Base-by-base conservation (phyloP, 305 asterid genomes). In the Solanum hybrid region DNA sequence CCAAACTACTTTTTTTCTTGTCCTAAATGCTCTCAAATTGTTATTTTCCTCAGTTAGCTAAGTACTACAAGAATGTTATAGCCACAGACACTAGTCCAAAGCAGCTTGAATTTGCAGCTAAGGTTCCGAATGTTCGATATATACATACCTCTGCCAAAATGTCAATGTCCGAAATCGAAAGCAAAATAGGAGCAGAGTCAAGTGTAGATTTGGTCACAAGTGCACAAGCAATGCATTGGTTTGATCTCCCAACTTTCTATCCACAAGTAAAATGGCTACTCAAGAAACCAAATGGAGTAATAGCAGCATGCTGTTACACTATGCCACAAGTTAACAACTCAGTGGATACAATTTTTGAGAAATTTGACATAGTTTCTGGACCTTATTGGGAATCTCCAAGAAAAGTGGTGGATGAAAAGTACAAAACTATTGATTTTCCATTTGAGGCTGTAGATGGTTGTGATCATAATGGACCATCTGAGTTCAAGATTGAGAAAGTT, bases 361-460 rank as follows among this genome's bases (percentile, higher is more conserved):
- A 81, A 8, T 3, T 92, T 7, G 88, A 92, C 88, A 24, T 22
- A 5, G 26, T 22, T 37, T 32, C 36, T 4, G 86, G 72, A 8
- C 90, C 86, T 32, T 90, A 89, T 32, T 33, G 72, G 26, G 89
- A 84, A 22, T 87, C 91, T 2, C 88, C 27, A n/a, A 82, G 83
- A 3, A 73, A 36, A 29, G 6, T 87, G 51, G 91, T 92, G 5
- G 57, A 77, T 57, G 91, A 90, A 12, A 86, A 89, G 88, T 92
- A 91, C 11, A 33, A 10, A 27, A 90, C 89, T 6, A 91, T 91
- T n/a, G 93, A 91, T 4, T 91, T 92, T 57, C 93, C 94, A 4
- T 91, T 92, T 79, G 88, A 92, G 91, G 83, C 91, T 2, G 88
- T 92, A 2, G 91, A 91, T 65, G 94, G 94, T 24, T 81, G 88